phyloP scores from a whole-genome alignment of 2,329 filamentous ascomycete genomes.

The Tothia fuscella region DNA sequence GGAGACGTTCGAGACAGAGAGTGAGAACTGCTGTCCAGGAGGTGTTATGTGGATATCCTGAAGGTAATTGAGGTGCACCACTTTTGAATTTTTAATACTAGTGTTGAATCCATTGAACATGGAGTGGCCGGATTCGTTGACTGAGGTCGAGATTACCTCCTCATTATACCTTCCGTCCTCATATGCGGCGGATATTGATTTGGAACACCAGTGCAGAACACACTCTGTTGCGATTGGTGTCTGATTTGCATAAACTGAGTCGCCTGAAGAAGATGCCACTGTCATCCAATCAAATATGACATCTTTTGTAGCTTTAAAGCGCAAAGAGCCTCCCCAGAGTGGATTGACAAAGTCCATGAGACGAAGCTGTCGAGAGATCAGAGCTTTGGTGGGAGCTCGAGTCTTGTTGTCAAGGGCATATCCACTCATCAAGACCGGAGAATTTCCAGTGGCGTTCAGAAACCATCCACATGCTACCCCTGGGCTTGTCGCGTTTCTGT shows the following conservation, averaged over 20 bases:
- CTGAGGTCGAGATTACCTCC: slow-evolving; percentile 7
- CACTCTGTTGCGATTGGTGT: slow-evolving; percentile 2
- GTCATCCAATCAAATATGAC: slow-evolving; percentile 7
- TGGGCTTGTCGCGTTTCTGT: neutral
- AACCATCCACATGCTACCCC: slow-evolving; percentile 11
- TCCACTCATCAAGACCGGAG: slow-evolving; percentile 9
- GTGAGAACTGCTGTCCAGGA: neutral
- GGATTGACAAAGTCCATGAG: neutral
- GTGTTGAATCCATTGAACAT: no score
- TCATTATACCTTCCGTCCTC: slow-evolving; percentile 15
- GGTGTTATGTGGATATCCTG: neutral
- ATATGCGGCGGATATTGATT: slow-evolving; percentile 19
- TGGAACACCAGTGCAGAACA: slow-evolving; percentile 18
- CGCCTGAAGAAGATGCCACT: neutral
- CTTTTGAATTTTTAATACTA: no score
- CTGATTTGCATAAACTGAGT: slow-evolving; percentile 2
- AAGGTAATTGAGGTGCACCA: no score
- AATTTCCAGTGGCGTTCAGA: slow-evolving; percentile 9
- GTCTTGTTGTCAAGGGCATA: slow-evolving; percentile 4
- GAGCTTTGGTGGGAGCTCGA: neutral
- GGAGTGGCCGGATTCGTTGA: no score
- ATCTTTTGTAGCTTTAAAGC: neutral
- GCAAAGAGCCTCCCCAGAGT: slow-evolving; percentile 5
- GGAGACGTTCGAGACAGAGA: no score
- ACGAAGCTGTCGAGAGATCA: neutral